These are phyloP conservation scores for Quercus agrifolia DNA, from an alignment of 306 rosid species.

Conservation along the genomic window DNA sequence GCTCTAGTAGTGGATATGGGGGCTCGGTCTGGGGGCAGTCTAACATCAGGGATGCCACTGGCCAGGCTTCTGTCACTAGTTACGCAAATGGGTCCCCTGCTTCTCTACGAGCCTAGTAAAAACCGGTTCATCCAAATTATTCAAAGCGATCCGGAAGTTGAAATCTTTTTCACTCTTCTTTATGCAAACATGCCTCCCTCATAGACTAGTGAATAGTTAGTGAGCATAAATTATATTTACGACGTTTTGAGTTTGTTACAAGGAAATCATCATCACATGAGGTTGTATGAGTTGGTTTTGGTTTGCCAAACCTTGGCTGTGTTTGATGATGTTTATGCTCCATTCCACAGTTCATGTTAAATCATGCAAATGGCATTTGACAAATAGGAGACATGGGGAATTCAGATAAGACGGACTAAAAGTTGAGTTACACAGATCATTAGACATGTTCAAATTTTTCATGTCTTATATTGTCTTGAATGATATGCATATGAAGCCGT, in stretches of 20 bases:
- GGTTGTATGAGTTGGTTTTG: constrained; percentile 1
- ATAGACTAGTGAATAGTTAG: constrained; percentile 34
- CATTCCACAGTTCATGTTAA: background rate
- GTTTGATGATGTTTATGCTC: background rate
- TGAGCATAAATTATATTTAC: constrained; percentile 20
- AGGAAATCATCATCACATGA: constrained; percentile 25
- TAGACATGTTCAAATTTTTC: no score
- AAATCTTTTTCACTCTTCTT: constrained; percentile 77
- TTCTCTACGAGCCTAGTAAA: constrained; percentile 71
- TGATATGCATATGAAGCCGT: no score
- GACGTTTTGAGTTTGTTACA: constrained; percentile 19
- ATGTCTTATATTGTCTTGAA: no score
- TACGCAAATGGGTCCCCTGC: constrained; percentile 64
- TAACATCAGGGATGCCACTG: constrained; percentile 51
- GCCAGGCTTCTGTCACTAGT: constrained; percentile 77
- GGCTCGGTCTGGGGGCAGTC: constrained; percentile 49
- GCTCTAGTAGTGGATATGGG: constrained; percentile 51
- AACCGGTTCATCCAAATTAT: constrained; percentile 65
- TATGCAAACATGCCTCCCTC: constrained; percentile 64
- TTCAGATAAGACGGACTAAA: no score
- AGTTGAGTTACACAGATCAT: no score
- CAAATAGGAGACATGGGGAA: no score
- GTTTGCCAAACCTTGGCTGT: background rate
- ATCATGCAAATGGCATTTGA: no score
- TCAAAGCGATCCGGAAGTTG: constrained; percentile 61